Evolutionary conservation across 805 yeast genomes (phyloP).

Genomic region (Myxozyma mucilagina): DNA sequence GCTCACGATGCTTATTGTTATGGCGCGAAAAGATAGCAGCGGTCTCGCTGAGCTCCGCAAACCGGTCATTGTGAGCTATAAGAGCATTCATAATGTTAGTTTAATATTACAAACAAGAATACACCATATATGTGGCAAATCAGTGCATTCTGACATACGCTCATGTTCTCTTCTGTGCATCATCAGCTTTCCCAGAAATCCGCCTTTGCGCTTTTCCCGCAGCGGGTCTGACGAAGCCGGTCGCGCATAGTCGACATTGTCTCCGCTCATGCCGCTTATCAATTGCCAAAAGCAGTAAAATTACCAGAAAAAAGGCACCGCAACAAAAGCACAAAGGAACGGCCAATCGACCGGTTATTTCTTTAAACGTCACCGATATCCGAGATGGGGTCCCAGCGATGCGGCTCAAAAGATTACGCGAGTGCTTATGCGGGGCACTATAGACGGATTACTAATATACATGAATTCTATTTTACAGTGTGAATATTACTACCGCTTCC

Average conservation of each 20-base stretch:
- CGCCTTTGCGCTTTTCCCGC: conserved; percentile 13
- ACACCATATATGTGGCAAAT: background rate
- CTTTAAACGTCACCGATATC: too few relatives aligned
- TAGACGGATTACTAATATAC: background rate
- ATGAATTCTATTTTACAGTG: background rate
- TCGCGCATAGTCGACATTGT: background rate
- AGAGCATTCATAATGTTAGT: background rate
- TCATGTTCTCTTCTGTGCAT: conserved; percentile 15
- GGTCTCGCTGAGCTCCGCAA: background rate
- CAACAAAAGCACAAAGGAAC: background rate
- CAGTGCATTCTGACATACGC: background rate
- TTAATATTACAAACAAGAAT: too few relatives aligned
- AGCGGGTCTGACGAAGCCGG: conserved; percentile 15
- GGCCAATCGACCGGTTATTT: background rate
- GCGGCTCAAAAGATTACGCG: too few relatives aligned
- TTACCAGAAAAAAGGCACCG: too few relatives aligned
- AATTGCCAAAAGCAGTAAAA: too few relatives aligned
- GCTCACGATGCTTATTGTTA: conserved; percentile 4
- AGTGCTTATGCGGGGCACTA: too few relatives aligned
- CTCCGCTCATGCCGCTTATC: background rate
- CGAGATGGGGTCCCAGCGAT: too few relatives aligned
- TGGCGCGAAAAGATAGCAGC: conserved; percentile 2
- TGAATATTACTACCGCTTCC: background rate
- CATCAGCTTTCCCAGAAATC: conserved; percentile 18
- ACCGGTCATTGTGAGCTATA: background rate